Evolutionary conservation across 139 green algal genomes (phyloP).

Genomic region (Asterochloris erici): DNA sequence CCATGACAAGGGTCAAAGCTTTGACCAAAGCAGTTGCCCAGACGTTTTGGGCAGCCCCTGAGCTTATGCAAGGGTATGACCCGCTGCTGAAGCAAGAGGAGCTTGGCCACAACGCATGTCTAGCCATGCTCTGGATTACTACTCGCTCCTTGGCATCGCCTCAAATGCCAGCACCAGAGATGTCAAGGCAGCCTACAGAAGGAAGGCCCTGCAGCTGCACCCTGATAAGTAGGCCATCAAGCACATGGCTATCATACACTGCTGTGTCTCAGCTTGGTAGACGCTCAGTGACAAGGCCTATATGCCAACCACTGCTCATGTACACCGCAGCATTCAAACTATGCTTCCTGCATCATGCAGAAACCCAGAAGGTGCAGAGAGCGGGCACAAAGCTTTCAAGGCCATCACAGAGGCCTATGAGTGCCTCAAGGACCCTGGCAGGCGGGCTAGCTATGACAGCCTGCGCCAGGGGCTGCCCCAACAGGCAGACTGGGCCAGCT

Average conservation of each 20-base stretch:
- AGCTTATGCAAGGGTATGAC: neutral
- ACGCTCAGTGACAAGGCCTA: neutral
- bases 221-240: conserved; percentile 14
- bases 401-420: conserved; percentile 26
- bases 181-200: conserved; percentile 22
- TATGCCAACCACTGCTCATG: neutral
- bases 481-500: conserved; percentile 4
- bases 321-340: neutral
- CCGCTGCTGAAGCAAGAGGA: neutral
- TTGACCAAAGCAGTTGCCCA: too few relatives aligned
- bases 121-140: conserved; percentile 9
- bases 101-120: neutral
- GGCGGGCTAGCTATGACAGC: conserved; percentile 21
- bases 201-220: conserved; percentile 22
- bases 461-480: neutral
- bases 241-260: neutral
- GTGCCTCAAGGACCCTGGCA: conserved; percentile 18
- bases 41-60: too few relatives aligned
- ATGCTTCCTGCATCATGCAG: conserved; percentile 5
- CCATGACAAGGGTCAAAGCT: too few relatives aligned
- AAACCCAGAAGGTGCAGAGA: conserved; percentile 4
- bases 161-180: conserved; percentile 10
- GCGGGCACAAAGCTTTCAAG: conserved; percentile 11
- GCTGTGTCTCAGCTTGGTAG: neutral
- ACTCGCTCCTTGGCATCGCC: conserved; percentile 18